Conservation (phyloP, 805 yeast species). For the Wickerhamiella allomyrinae region DNA sequence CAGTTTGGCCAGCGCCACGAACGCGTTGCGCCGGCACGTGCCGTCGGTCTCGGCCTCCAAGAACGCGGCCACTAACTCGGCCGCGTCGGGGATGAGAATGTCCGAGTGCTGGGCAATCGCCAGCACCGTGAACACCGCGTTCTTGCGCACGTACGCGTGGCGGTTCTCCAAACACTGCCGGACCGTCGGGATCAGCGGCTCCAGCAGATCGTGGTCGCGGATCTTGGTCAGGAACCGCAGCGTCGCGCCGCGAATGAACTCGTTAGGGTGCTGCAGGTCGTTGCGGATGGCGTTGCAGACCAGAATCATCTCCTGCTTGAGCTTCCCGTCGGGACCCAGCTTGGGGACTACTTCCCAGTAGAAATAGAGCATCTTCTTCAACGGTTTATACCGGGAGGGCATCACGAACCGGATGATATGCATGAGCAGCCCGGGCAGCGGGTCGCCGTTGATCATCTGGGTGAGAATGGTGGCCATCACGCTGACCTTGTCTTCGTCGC, state of each 20-base stretch:
- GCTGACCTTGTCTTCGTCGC: conserved; percentile 72
- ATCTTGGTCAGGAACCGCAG: conserved; percentile 81
- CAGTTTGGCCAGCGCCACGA: conserved; percentile 68
- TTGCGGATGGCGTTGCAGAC: conserved; percentile 96
- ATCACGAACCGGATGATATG: conserved; percentile 91
- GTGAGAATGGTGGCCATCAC: conserved; percentile 82
- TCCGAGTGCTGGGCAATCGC: conserved; percentile 73
- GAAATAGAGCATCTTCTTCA: conserved; percentile 82
- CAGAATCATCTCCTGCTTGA: conserved; percentile 96
- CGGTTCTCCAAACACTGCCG: conserved; percentile 87
- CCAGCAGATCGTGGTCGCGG: conserved; percentile 84
- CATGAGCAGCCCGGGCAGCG: conserved; percentile 87
- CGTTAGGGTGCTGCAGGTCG: conserved; percentile 96
- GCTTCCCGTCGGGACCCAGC: conserved; percentile 70
- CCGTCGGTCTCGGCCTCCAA: conserved; percentile 77
- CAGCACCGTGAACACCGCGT: conserved; percentile 83
- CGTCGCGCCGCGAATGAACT: conserved; percentile 90
- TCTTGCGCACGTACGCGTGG: conserved; percentile 94
- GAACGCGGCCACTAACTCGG: conserved; percentile 61
- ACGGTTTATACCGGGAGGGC: conserved; percentile 85
- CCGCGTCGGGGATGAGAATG: conserved; percentile 90
- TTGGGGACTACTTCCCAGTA: conserved; percentile 98
- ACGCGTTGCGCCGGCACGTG: conserved; percentile 90
- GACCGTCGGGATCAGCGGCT: conserved; percentile 87
- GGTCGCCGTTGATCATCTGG: conserved; percentile 81